Percentiles rank a stretch among this genome's conserved stretches.
phyloP scores from a whole-genome alignment of 2,329 filamentous ascomycete genomes.

The Botryotinia narcissicola region DNA sequence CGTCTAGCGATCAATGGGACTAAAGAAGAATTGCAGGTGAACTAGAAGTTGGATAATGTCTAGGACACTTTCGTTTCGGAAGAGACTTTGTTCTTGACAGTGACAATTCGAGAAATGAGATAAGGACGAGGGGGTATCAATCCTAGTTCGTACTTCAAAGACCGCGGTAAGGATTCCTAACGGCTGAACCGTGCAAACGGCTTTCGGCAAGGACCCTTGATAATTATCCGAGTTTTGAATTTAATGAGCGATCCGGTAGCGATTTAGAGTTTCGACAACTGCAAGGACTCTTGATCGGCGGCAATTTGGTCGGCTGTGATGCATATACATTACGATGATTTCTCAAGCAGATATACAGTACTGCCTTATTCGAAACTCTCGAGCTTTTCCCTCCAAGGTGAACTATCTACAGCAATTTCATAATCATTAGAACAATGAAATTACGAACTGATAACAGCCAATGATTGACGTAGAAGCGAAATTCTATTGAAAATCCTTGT shows the following conservation, averaged over 20 bases:
- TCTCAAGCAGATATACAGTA: not conserved
- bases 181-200: constrained; percentile 19
- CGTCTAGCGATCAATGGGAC: not conserved
- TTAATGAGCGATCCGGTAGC: constrained; percentile 15
- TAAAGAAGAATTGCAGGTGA: not conserved
- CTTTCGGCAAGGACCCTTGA: constrained; percentile 18
- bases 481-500: constrained; percentile 11
- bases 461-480: constrained; percentile 5
- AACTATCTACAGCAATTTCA: not conserved
- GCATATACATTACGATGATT: not conserved
- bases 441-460: constrained; percentile 3
- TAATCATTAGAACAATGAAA: not conserved
- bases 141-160: not conserved
- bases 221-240: constrained; percentile 15
- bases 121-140: not conserved
- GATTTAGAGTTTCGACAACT: constrained; percentile 16
- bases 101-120: constrained; percentile 12
- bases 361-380: not conserved
- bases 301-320: not conserved
- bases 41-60: not conserved
- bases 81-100: not conserved
- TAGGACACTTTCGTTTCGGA: not conserved
- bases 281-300: constrained; percentile 9
- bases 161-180: constrained; percentile 14
- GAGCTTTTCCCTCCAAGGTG: not conserved